A percentile compares a stretch with the other conserved stretches of the same genome.
phyloP scores from a whole-genome alignment of 345 rosid genomes.

The Noccaea bulbosa region DNA sequence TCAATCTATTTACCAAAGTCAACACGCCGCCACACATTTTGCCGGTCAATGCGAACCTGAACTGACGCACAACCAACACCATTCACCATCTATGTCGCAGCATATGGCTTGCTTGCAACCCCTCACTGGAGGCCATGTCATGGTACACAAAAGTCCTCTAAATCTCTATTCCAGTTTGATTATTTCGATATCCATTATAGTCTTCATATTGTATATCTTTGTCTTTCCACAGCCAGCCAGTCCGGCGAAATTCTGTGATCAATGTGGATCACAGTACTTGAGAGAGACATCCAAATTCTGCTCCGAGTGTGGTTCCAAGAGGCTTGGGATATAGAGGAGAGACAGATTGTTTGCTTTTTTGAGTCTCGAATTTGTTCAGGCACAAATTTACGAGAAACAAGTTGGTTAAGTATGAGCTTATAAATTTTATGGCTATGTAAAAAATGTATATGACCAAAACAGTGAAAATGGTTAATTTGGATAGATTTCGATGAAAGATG shows the following conservation, averaged over 20 bases:
- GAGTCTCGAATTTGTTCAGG: background rate
- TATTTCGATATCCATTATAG: background rate
- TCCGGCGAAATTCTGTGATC: constrained; percentile 86
- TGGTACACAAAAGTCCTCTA: constrained; percentile 17
- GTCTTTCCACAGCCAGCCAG: constrained; percentile 53
- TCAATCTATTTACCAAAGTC: constrained; percentile 64
- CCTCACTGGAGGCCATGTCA: constrained; percentile 61
- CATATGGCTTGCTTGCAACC: constrained; percentile 89
- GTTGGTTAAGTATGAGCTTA: background rate
- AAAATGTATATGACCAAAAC: background rate
- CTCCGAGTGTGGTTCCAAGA: constrained; percentile 88
- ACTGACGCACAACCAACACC: constrained; percentile 60
- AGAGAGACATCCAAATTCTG: constrained; percentile 95
- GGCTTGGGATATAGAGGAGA: constrained; percentile 62
- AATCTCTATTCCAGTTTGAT: background rate
- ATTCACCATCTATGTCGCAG: constrained; percentile 72
- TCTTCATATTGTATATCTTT: constrained; percentile 20
- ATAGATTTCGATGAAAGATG: background rate
- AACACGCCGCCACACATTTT: constrained; percentile 63
- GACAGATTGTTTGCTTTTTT: background rate
- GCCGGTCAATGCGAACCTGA: constrained; percentile 68
- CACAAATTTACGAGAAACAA: background rate
- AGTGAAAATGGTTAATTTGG: background rate
- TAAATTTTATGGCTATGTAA: background rate
- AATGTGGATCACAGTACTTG: constrained; percentile 80